Conservation (phyloP, 2,329 filamentous ascomycete genomes). For the Verticillium isaacii region DNA sequence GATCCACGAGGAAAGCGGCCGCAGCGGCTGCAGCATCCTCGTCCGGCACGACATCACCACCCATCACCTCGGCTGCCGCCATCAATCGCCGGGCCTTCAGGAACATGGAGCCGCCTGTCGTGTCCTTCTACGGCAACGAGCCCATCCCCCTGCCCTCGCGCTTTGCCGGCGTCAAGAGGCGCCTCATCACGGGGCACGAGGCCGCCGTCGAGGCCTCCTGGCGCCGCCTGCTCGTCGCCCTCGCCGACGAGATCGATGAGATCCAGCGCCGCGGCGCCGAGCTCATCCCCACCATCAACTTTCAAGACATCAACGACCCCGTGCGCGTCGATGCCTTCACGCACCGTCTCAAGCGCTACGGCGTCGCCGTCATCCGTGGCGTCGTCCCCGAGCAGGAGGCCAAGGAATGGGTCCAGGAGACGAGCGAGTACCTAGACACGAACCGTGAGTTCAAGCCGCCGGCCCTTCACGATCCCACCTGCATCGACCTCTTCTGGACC, state of each 20-base stretch:
- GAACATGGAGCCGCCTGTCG: constrained; percentile 30
- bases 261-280: constrained; percentile 25
- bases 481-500: constrained; percentile 63
- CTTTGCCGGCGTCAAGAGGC: constrained; percentile 34
- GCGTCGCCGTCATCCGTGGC: constrained; percentile 25
- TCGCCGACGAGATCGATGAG: constrained; percentile 30
- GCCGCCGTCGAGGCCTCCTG: constrained; percentile 31
- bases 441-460: constrained; percentile 43
- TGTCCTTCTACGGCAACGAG: constrained; percentile 54
- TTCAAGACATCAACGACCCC: constrained; percentile 27
- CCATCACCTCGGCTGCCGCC: constrained; percentile 4
- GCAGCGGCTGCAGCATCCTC: constrained; percentile 2
- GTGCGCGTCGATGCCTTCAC: constrained; percentile 19
- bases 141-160: constrained; percentile 30
- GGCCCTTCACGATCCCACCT: constrained; percentile 58
- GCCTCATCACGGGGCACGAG: constrained; percentile 32
- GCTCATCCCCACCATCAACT: constrained; percentile 38
- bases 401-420: constrained; percentile 43
- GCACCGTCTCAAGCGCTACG: constrained; percentile 20
- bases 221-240: constrained; percentile 29
- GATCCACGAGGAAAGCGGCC: constrained; percentile 3
- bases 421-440: constrained; percentile 45
- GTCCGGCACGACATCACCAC: background rate
- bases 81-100: constrained; percentile 11
- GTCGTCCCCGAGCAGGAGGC: constrained; percentile 23